Base-by-base conservation (phyloP, 805 yeast species). In the Yarrowia porcina region DNA sequence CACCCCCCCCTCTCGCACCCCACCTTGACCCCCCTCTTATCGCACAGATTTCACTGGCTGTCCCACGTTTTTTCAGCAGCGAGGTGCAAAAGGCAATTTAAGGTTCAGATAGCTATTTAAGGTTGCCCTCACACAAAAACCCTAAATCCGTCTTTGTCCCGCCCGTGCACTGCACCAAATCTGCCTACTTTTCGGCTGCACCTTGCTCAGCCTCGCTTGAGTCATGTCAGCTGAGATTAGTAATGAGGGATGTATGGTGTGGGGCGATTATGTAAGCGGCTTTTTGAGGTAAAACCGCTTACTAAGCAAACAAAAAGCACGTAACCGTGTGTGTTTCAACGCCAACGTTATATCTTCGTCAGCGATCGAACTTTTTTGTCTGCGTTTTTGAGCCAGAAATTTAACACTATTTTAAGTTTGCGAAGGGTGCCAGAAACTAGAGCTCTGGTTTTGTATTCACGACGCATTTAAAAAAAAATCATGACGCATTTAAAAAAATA, bases 161-260 rank as follows among this genome's bases (percentile, higher is more conserved):
- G 27, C 35, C 15, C n/a, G 17, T 6, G 38, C 18, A n/a, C 23
- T 25, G 49, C 49, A 27, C 49, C 20, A 25, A 27, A 42, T 25
- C 47, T 41, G 32, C 15, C 32, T 25, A 27, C 25, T 42, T 25
- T 28, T 42, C 49, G 49, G 32, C 49, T 42, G 49, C 49, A 27
- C 20, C 17, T 8, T 41, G 49, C 49, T 42, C 49, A 42, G 49
- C 49, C 49, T 42, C 49, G 49, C 49, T 27, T 42, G 49, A 25
- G 33, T 42, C 33, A 25, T 41, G 44, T 6, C 44, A 21, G 44
- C n/a, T 12, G n/a, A n/a, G n/a, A n/a, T n/a, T n/a, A n/a, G n/a
- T n/a, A n/a, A n/a, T n/a, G n/a, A n/a, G n/a, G n/a, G n/a, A n/a
- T n/a, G n/a, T n/a, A n/a, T n/a, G n/a, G n/a, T n/a, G n/a, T n/a